A percentile compares a stretch with the other conserved stretches of the same genome.
Conservation (phyloP, 2,329 filamentous ascomycete species). For the Pestalotiopsis sp. region DNA sequence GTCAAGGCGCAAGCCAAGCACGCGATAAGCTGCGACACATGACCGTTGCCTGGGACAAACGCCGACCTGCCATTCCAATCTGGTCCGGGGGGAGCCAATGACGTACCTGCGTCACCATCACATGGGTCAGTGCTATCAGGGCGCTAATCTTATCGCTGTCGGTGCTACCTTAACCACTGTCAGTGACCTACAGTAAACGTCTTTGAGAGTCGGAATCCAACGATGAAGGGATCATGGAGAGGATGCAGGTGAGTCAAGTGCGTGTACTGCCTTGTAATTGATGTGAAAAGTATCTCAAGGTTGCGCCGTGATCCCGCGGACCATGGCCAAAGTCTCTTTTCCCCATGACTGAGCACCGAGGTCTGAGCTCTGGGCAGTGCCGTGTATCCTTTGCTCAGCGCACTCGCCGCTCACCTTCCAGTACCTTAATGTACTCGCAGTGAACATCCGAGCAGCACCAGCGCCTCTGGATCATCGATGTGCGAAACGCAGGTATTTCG, state of each 20-base stretch:
- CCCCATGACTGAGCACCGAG: no score
- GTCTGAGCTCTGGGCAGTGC: no score
- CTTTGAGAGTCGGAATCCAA: not conserved
- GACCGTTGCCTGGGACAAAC: conserved; percentile 11
- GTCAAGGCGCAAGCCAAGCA: not conserved
- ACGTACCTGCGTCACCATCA: conserved; percentile 5
- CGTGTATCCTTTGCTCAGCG: not conserved
- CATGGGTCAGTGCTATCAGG: not conserved
- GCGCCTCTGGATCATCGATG: not conserved
- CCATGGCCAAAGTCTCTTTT: no score
- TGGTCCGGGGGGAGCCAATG: not conserved
- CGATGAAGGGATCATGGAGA: no score
- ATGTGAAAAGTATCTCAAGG: no score
- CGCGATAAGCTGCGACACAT: conserved; percentile 15
- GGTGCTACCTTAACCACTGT: not conserved
- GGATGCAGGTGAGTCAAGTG: no score
- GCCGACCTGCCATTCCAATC: not conserved
- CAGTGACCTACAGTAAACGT: not conserved
- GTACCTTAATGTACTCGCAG: no score
- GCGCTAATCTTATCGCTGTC: not conserved
- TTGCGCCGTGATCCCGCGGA: no score
- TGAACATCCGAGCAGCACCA: not conserved
- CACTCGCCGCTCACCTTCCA: not conserved
- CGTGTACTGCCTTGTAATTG: no score
- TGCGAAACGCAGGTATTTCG: not conserved